Percentiles rank a stretch among this genome's conserved stretches.
phyloP scores from a whole-genome alignment of 176 grass and related monocot species.

The Areca catechu region DNA sequence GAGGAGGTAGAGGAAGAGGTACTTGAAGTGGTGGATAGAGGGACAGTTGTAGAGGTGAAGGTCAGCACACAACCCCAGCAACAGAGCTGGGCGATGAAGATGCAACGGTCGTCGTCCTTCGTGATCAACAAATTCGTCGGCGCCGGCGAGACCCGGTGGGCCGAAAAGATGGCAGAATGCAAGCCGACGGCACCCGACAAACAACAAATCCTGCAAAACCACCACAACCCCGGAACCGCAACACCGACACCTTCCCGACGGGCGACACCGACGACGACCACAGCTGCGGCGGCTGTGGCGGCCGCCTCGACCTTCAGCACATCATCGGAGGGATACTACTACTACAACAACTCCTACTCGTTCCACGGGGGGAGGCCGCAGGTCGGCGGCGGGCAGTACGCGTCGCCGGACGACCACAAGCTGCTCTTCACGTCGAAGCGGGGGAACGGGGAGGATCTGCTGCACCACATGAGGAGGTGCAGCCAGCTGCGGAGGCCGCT shows the following conservation, averaged over 20 bases:
- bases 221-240: neutral
- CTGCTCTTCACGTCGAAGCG: conserved; percentile 59
- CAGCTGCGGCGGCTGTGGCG: conserved; percentile 60
- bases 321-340: neutral
- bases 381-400: neutral
- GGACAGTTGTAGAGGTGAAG: conserved; percentile 87
- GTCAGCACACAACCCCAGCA: conserved; percentile 78
- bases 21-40: conserved; percentile 86
- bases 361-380: conserved; percentile 5
- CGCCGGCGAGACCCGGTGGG: neutral
- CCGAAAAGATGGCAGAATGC: too few relatives aligned
- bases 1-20: conserved; percentile 37
- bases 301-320: conserved; percentile 22
- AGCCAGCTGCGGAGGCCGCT: conserved; percentile 58
- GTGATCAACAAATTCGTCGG: conserved; percentile 99
- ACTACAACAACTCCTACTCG: neutral
- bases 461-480: conserved; percentile 74
- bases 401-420: conserved; percentile 28
- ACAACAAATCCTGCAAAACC: neutral
- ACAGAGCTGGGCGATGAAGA: conserved; percentile 29
- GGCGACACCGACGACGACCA: conserved; percentile 38
- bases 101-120: conserved; percentile 54
- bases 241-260: conserved; percentile 24
- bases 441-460: conserved; percentile 54
- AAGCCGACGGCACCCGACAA: too few relatives aligned